Percentiles rank a stretch among this genome's conserved stretches.
These are phyloP conservation scores for Claviceps sp. DNA, from an alignment of 2,329 filamentous ascomycete species.

Conservation along the genomic window DNA sequence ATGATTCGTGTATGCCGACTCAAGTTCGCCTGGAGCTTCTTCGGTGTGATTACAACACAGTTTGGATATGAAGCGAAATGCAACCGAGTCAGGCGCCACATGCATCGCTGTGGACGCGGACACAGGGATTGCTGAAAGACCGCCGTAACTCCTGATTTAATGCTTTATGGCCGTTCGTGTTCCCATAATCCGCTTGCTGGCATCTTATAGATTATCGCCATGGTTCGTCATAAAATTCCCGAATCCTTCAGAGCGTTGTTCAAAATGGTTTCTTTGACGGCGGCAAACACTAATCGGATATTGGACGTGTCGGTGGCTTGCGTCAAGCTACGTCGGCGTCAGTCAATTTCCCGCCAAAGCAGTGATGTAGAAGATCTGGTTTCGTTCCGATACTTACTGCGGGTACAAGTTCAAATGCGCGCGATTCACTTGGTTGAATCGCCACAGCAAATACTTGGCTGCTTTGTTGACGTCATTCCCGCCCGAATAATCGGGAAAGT, in stretches of 20 bases:
- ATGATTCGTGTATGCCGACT: neutral
- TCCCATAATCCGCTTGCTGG: slow-evolving; percentile 4
- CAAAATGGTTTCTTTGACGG: slow-evolving; percentile 96
- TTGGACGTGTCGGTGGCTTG: slow-evolving; percentile 99
- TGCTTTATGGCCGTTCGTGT: slow-evolving; percentile 12
- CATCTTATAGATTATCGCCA: slow-evolving; percentile 7
- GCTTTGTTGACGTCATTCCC: slow-evolving; percentile 97
- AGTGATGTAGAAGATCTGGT: too few relatives aligned
- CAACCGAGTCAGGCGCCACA: neutral
- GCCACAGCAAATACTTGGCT: slow-evolving; percentile 93
- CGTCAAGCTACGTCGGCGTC: slow-evolving; percentile 52
- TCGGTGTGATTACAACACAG: neutral
- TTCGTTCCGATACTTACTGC: slow-evolving; percentile 52
- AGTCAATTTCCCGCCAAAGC: neutral
- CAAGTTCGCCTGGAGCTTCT: neutral
- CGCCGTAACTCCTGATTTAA: slow-evolving; percentile 7
- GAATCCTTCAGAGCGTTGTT: slow-evolving; percentile 98
- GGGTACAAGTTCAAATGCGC: slow-evolving; percentile 94
- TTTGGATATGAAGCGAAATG: neutral
- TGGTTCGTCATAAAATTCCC: slow-evolving; percentile 61
- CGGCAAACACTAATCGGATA: slow-evolving; percentile 92
- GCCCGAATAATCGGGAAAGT: slow-evolving; percentile 95
- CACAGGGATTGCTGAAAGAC: neutral
- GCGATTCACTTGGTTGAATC: slow-evolving; percentile 96
- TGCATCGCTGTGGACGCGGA: neutral